A percentile compares a stretch with the other conserved stretches of the same genome.
These are phyloP conservation scores for Lactarius sp. DNA, from an alignment of 768 basidiomycete species.

Conservation along the genomic window DNA sequence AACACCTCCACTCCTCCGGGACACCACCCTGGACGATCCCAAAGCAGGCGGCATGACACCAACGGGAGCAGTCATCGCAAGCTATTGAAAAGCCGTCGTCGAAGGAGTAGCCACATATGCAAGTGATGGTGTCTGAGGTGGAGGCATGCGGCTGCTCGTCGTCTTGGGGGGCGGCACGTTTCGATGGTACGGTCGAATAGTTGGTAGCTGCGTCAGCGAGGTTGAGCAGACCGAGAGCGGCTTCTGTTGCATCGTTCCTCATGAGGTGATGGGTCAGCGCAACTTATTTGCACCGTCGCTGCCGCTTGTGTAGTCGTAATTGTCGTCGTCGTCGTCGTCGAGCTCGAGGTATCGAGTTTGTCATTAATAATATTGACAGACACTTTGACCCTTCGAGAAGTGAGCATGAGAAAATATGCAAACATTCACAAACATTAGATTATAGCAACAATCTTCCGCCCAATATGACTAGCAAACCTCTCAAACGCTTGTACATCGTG, in stretches of 20 bases:
- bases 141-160: slow-evolving; percentile 13
- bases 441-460: slow-evolving; percentile 39
- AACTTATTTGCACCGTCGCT: slow-evolving; percentile 7
- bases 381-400: no score
- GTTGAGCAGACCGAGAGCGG: slow-evolving; percentile 52
- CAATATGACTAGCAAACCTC: slow-evolving; percentile 63
- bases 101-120: slow-evolving; percentile 67
- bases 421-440: slow-evolving; percentile 9
- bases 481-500: slow-evolving; percentile 54
- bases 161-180: slow-evolving; percentile 33
- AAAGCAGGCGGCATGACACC: slow-evolving; percentile 84
- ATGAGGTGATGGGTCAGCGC: slow-evolving; percentile 29
- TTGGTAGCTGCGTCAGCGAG: slow-evolving; percentile 39
- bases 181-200: slow-evolving; percentile 38
- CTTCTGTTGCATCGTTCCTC: slow-evolving; percentile 55
- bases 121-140: slow-evolving; percentile 49
- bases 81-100: slow-evolving; percentile 86
- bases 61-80: slow-evolving; percentile 75
- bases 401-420: slow-evolving; percentile 9
- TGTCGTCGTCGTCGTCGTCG: slow-evolving; percentile 6
- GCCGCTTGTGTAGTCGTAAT: neutral
- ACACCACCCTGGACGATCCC: slow-evolving; percentile 52
- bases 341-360: neutral
- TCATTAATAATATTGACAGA: neutral
- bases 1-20: slow-evolving; percentile 76